phyloP scores from a whole-genome alignment of 306 rosid species.

The Castanea crenata region DNA sequence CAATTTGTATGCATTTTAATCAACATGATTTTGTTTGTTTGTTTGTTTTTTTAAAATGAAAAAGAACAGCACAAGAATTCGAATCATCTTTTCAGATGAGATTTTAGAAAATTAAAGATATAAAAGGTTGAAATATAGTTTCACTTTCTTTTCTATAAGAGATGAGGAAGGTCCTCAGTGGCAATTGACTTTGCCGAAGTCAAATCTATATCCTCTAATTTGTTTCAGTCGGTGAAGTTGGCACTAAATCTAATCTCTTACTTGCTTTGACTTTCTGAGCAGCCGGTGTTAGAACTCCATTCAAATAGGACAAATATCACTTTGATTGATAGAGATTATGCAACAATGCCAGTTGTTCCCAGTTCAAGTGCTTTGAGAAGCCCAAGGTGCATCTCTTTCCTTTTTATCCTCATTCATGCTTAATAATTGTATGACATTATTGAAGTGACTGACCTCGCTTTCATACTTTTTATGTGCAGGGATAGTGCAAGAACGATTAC shows the following conservation, averaged over 20 bases:
- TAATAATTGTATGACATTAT: not conserved
- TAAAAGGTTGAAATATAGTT: not conserved
- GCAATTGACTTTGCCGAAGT: not conserved
- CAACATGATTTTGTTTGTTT: not conserved
- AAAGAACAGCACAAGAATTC: not conserved
- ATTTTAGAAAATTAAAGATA: not conserved
- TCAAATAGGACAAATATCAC: conserved; percentile 34
- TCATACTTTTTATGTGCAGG: conserved; percentile 42
- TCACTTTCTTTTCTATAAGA: not conserved
- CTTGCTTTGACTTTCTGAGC: conserved; percentile 13
- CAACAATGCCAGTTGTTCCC: conserved; percentile 18
- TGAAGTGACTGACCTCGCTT: conserved; percentile 7
- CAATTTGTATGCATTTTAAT: not conserved
- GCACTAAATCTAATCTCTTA: not conserved
- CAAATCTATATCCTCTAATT: not conserved
- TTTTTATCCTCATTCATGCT: conserved; percentile 3
- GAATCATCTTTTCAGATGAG: not conserved
- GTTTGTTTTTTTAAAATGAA: not conserved
- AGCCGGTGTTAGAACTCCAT: conserved; percentile 47
- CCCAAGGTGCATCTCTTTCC: conserved; percentile 35
- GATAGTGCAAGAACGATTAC: conserved; percentile 64
- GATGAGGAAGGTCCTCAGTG: not conserved
- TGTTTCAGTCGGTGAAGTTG: not conserved
- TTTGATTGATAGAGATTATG: conserved; percentile 30
- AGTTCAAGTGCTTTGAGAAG: conserved; percentile 30